These are phyloP conservation scores for Phytophthora kernoviae DNA, from an alignment of 352 stramenopile species.

Conservation along the genomic window DNA sequence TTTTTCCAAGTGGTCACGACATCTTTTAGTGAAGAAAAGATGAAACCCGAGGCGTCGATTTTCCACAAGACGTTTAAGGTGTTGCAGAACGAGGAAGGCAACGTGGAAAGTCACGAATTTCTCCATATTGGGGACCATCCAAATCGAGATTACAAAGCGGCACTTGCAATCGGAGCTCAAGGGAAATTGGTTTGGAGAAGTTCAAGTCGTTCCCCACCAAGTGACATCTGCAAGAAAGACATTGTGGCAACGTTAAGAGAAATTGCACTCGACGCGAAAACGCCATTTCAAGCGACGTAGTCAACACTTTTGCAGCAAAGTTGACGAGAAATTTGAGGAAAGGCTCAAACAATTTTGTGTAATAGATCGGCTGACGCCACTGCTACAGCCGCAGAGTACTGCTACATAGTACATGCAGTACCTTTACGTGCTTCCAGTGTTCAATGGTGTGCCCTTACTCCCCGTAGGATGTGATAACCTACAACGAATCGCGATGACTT, in stretches of 20 bases:
- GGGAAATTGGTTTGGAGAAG: constrained; percentile 49
- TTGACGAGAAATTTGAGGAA: too few species aligned
- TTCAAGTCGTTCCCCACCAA: neutral
- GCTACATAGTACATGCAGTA: too few species aligned
- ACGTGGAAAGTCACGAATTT: constrained; percentile 20
- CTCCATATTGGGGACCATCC: constrained; percentile 74
- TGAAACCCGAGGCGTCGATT: constrained; percentile 65
- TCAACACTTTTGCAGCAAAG: too few species aligned
- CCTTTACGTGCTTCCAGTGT: too few species aligned
- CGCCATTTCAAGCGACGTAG: too few species aligned
- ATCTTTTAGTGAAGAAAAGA: constrained; percentile 51
- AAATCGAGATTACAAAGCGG: constrained; percentile 58
- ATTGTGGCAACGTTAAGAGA: constrained; percentile 41
- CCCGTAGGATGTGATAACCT: too few species aligned
- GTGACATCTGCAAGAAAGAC: constrained; percentile 15
- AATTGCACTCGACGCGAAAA: constrained; percentile 11
- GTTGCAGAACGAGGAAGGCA: constrained; percentile 15
- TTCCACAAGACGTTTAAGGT: constrained; percentile 58
- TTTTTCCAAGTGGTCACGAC: constrained; percentile 65
- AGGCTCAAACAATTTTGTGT: too few species aligned
- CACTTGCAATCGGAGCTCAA: constrained; percentile 39
- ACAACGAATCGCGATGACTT: too few species aligned
- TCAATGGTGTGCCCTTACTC: too few species aligned
- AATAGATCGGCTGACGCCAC: too few species aligned
- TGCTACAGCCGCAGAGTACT: too few species aligned